A percentile compares a stretch with the other conserved stretches of the same genome.
These are phyloP conservation scores for Colletotrichum theobromicola DNA, from an alignment of 2,329 filamentous ascomycete genomes.

Conservation along the genomic window DNA sequence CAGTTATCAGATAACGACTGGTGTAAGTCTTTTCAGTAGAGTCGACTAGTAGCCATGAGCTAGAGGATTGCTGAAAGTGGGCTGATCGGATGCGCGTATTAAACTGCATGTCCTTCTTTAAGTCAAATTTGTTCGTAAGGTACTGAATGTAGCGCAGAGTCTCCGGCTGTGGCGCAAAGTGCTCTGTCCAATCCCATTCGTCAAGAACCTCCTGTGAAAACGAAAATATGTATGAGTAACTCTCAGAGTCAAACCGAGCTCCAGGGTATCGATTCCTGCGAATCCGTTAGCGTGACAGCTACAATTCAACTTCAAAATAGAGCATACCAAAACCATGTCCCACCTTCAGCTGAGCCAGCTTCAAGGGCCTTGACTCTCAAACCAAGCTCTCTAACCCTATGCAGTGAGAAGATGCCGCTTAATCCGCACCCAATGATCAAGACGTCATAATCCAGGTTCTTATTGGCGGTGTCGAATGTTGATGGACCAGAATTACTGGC, in stretches of 20 bases:
- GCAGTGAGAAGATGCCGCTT: conserved; percentile 44
- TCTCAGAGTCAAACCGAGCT: conserved; percentile 51
- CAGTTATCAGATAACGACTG: conserved; percentile 33
- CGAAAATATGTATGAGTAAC: conserved; percentile 48
- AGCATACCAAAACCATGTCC: conserved; percentile 49
- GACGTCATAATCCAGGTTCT: conserved; percentile 36
- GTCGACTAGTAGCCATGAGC: conserved; percentile 33
- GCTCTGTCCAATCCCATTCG: conserved; percentile 45
- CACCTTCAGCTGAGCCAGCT: conserved; percentile 43
- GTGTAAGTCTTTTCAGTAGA: conserved; percentile 26
- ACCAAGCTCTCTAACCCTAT: conserved; percentile 44
- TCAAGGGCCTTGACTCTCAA: conserved; percentile 42
- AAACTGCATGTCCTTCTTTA: conserved; percentile 36
- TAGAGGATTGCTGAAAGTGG: conserved; percentile 27
- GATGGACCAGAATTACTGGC: not conserved
- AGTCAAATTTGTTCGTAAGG: conserved; percentile 38
- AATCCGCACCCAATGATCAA: conserved; percentile 44
- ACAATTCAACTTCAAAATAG: not conserved
- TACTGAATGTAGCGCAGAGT: conserved; percentile 43
- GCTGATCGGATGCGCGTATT: conserved; percentile 33
- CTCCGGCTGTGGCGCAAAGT: conserved; percentile 38
- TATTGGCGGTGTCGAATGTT: conserved; percentile 8
- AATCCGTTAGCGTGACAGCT: not conserved
- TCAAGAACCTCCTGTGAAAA: conserved; percentile 45
- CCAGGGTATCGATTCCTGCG: conserved; percentile 46